These are phyloP conservation scores for Aphanomyces stellatus DNA, from an alignment of 352 stramenopile genomes.

Conservation along the genomic window DNA sequence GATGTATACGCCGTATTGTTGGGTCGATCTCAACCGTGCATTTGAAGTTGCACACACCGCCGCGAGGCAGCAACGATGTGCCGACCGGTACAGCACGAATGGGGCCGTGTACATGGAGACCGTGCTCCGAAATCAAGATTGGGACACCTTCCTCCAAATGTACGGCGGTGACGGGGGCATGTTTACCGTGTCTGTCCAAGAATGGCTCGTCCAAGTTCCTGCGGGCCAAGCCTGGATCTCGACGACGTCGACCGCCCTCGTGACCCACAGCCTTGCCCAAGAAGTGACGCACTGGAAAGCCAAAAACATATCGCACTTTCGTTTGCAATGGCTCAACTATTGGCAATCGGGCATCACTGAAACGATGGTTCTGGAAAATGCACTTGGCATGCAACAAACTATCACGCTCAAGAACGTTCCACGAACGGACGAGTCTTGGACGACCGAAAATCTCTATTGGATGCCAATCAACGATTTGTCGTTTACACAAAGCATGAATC, in stretches of 20 bases:
- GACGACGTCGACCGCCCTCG: neutral
- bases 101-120: conserved; percentile 13
- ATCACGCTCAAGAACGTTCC: conserved; percentile 1
- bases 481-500: neutral
- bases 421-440: neutral
- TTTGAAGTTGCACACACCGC: conserved; percentile 8
- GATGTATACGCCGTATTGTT: neutral
- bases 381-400: neutral
- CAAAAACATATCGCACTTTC: neutral
- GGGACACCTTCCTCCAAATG: neutral
- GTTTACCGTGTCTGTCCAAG: neutral
- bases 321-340: neutral
- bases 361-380: neutral
- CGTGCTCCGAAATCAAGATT: neutral
- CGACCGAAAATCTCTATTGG: neutral
- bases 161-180: neutral
- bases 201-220: neutral
- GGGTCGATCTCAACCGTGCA: neutral
- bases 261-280: neutral
- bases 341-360: neutral
- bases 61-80: neutral
- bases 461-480: neutral
- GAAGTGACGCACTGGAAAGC: neutral
- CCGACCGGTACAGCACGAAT: neutral
- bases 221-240: neutral